Conservation (phyloP, 2,329 filamentous ascomycete genomes). For the Trichophyton rubrum region DNA sequence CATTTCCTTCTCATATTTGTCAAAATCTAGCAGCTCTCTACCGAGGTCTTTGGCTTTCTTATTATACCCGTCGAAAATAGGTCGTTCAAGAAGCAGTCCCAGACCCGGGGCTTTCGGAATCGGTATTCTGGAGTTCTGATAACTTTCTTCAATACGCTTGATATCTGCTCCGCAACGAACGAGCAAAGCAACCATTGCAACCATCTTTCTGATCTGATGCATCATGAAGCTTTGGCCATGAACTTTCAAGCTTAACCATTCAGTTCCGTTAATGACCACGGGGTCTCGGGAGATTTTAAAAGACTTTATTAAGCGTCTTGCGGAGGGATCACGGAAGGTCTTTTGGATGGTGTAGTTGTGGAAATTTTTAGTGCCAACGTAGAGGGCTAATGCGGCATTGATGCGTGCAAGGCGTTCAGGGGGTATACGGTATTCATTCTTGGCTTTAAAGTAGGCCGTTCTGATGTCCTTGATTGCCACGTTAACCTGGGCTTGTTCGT, state of each 20-base stretch:
- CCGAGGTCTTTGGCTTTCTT: slow-evolving; percentile 53
- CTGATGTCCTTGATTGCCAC: slow-evolving; percentile 62
- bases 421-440: slow-evolving; percentile 72
- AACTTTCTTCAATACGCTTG: slow-evolving; percentile 59
- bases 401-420: slow-evolving; percentile 58
- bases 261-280: slow-evolving; percentile 76
- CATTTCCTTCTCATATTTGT: slow-evolving; percentile 63
- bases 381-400: slow-evolving; percentile 60
- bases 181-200: slow-evolving; percentile 75
- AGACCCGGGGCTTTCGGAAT: slow-evolving; percentile 91
- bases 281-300: slow-evolving; percentile 67
- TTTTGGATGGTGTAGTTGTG: slow-evolving; percentile 98
- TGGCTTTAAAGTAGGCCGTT: slow-evolving; percentile 66
- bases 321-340: slow-evolving; percentile 62
- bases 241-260: slow-evolving; percentile 92
- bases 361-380: slow-evolving; percentile 77
- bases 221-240: slow-evolving; percentile 99
- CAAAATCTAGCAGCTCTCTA: slow-evolving; percentile 63
- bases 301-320: slow-evolving; percentile 83
- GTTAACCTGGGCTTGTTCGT: slow-evolving; percentile 37
- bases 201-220: slow-evolving; percentile 99
- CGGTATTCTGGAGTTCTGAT: slow-evolving; percentile 58
- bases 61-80: slow-evolving; percentile 87
- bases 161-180: slow-evolving; percentile 71
- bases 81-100: slow-evolving; percentile 75